Percentiles rank a stretch among this genome's conserved stretches.
Evolutionary conservation across 2,329 filamentous ascomycete species (phyloP).

Genomic region (Phialocephala subalpina): DNA sequence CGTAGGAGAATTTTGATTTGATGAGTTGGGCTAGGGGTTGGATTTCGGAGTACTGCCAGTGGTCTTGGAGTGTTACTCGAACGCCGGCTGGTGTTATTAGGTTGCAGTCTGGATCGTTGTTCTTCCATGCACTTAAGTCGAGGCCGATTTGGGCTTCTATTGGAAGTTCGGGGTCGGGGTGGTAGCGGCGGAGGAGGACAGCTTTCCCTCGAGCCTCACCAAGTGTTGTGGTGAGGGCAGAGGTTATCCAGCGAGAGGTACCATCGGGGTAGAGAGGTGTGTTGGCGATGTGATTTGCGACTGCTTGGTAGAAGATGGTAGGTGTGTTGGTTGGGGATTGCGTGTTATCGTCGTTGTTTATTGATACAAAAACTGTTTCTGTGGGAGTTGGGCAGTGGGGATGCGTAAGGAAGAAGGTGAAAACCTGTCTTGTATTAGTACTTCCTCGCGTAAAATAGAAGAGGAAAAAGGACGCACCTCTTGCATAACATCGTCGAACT

Average conservation of each 20-base stretch:
- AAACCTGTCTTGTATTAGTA: slow-evolving; percentile 45
- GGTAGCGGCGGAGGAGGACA: slow-evolving; percentile 72
- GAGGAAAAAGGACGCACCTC: slow-evolving; percentile 41
- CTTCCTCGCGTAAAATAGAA: not conserved
- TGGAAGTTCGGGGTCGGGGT: slow-evolving; percentile 51
- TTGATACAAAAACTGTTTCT: slow-evolving; percentile 71
- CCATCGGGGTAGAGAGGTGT: slow-evolving; percentile 43
- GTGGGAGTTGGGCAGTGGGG: slow-evolving; percentile 55
- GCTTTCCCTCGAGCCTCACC: slow-evolving; percentile 71
- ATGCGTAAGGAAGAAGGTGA: slow-evolving; percentile 61
- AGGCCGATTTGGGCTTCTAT: slow-evolving; percentile 45
- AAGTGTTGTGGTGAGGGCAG: slow-evolving; percentile 65
- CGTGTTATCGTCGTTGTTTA: slow-evolving; percentile 73
- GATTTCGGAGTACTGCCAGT: slow-evolving; percentile 52
- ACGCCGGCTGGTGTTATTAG: slow-evolving; percentile 50
- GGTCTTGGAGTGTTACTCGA: slow-evolving; percentile 54
- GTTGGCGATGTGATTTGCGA: slow-evolving; percentile 63
- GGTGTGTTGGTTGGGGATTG: slow-evolving; percentile 59
- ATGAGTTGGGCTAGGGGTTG: slow-evolving; percentile 50
- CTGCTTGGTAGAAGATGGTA: slow-evolving; percentile 51
- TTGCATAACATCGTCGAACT: slow-evolving; percentile 67
- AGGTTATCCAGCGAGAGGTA: slow-evolving; percentile 65
- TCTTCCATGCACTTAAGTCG: slow-evolving; percentile 60
- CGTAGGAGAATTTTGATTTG: slow-evolving; percentile 48
- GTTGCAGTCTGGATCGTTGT: slow-evolving; percentile 69